These are phyloP conservation scores for Phytomonas sp. DNA, from an alignment of 208 protist species.

Conservation along the genomic window DNA sequence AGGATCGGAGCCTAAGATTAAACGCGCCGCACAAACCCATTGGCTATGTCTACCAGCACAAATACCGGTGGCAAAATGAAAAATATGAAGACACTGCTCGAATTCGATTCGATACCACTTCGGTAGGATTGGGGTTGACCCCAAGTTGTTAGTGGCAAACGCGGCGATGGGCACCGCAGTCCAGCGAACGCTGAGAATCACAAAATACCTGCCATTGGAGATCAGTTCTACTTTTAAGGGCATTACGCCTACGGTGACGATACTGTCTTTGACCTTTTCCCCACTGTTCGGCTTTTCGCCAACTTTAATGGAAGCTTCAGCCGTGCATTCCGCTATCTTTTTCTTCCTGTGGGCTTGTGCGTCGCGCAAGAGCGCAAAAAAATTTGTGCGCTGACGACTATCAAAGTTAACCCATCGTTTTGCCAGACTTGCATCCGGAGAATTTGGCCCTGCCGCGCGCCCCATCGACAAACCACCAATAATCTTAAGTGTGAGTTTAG, in stretches of 20 bases:
- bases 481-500: conserved; percentile 30
- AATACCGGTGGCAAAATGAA: background rate
- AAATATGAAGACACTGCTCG: background rate
- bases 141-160: background rate
- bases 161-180: background rate
- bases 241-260: conserved; percentile 20
- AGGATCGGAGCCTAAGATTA: background rate
- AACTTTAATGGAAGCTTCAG: background rate
- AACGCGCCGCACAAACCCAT: background rate
- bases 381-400: conserved; percentile 40
- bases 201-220: conserved; percentile 33
- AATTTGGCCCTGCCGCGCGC: conserved; percentile 8
- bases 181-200: conserved; percentile 27
- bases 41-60: background rate
- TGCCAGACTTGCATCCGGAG: conserved; percentile 28
- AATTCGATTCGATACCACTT: background rate
- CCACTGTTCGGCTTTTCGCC: background rate
- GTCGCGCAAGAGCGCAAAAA: conserved; percentile 50
- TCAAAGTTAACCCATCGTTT: conserved; percentile 51
- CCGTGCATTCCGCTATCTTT: conserved; percentile 1
- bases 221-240: conserved; percentile 31
- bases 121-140: background rate
- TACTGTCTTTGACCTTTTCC: background rate
- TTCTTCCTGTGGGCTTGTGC: conserved; percentile 9
- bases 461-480: conserved; percentile 29